Evolutionary conservation across 73 alveolate species (phyloP), one percentile per base, ranked within the genome.

Genomic region (Durusdinium trenchii): DNA sequence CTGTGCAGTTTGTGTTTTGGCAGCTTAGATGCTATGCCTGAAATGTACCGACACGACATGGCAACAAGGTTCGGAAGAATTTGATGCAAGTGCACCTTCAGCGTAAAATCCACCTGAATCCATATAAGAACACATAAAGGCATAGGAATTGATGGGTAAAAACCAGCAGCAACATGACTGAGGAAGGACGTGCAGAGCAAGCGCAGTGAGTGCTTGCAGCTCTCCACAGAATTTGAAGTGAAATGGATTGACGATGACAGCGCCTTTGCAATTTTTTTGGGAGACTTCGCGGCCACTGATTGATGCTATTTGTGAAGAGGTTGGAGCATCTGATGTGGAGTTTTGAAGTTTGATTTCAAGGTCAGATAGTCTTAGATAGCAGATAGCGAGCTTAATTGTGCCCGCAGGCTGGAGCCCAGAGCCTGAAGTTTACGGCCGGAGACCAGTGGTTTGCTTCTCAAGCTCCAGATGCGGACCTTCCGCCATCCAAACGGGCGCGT

Each of bases 191-290:
- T 81, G 10, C 48, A 32, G 10, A 6, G 50, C 48, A 47, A 81
- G 71, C 67, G 35, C 30, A 64, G 47, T 20, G 69, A 81, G 35
- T 81, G 91, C 91, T 32, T 48, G 35, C 64, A 81, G 46, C 3
- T 36, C 36, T 45, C 76, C 52, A 28, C 52, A 7, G 94, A 84
- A 7, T 84, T 51, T 51, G 94, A 84, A 38, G 52, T 84, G 71
- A 84, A 84, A n/a, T 69, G 98, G 89, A 50, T 91, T 20, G 98
- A 91, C 48, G 98, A 69, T 35, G 98, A 91, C 84, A 67, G 76
- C 7, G 98, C 98, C n/a, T 91, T 91, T 48, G 98, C 98, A 18
- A 71, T 91, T 61, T 91, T 91, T 38, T n/a, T 52, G 89, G 10
- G 83, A n/a, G 61, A 36, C 35, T 20, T 48, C 98, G 40, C 57